Evolutionary conservation across 768 basidiomycete genomes (phyloP).

Genomic region (Naematelia aurantialba): DNA sequence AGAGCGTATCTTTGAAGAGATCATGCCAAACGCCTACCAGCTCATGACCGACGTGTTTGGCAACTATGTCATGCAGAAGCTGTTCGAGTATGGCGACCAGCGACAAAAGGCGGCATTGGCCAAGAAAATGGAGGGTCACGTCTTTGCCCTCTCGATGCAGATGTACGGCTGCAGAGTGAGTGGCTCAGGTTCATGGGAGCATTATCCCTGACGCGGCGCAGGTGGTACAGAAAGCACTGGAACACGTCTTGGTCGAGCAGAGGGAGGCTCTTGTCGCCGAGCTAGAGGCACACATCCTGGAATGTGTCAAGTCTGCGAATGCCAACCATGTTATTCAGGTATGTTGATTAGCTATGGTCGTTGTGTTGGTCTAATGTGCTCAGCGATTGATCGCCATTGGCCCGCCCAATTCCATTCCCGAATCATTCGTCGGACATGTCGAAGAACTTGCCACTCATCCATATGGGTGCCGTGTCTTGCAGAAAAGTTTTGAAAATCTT

Average conservation of each 20-base stretch:
- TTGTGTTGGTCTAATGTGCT: neutral
- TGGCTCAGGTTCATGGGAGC: neutral
- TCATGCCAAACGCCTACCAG: conserved; percentile 71
- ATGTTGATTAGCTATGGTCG: conserved; percentile 4
- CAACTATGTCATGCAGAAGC: conserved; percentile 92
- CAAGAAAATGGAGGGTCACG: conserved; percentile 69
- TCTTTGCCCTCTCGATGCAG: conserved; percentile 73
- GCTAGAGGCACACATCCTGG: conserved; percentile 72
- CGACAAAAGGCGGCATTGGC: conserved; percentile 69
- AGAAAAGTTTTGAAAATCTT: conserved; percentile 83
- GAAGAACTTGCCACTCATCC: conserved; percentile 78
- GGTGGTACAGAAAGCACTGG: conserved; percentile 64
- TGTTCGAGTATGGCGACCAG: conserved; percentile 80
- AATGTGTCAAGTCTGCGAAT: conserved; percentile 84
- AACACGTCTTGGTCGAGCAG: conserved; percentile 72
- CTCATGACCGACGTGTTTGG: conserved; percentile 91
- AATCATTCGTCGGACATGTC: conserved; percentile 71
- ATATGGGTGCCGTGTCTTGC: conserved; percentile 91
- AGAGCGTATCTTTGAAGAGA: conserved; percentile 77
- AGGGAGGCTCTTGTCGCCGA: conserved; percentile 71
- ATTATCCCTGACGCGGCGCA: conserved; percentile 6
- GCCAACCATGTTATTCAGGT: conserved; percentile 77
- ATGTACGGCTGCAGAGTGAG: conserved; percentile 92
- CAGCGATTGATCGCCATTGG: conserved; percentile 82
- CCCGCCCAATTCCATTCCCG: conserved; percentile 66